Base-by-base conservation (phyloP, 768 basidiomycete genomes). In the Tricholomella constricta region DNA sequence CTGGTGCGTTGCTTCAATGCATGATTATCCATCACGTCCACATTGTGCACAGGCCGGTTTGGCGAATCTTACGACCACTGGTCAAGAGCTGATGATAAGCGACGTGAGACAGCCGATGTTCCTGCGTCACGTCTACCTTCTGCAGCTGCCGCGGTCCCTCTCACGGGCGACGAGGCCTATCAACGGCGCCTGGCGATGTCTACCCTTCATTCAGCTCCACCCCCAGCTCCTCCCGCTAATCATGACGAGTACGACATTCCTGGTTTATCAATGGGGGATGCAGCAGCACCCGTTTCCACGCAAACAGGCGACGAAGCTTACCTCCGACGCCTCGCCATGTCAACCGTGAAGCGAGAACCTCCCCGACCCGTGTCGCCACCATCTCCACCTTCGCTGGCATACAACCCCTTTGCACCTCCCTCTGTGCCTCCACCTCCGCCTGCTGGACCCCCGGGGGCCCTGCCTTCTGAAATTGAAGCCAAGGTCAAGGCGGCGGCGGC, bases 91-190 rank as follows among this genome's bases (percentile, higher is more conserved):
- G 79, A 86, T 34, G 79, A 81, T 32, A 77, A 80, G 14, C 63
- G 45, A 35, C 66, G 53, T 41, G 64, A 64, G 52, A 32, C 17
- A 12, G 46, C 45, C 47, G 62, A 68, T 32, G 68, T 65, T 45
- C 60, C 62, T 2, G 31, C 70, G 17, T 62, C 67, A 4, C 60
- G 15, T 62, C 64, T 41, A 54, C 69, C 78, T 15, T 70, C 78
- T 17, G 69, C 71, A 4, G 63, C 69, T 1, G 67, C 79, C 0
- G 78, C 81, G 25, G 68, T 69, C 29, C 71, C 67, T 32, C 70
- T 86, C 58, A 83, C 83, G 2, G 89, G 89, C n/a, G 90, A 92
- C 43, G 91, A 90, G 62, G 89, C 86, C 1, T 91, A 83, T 62
- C 84, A 85, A 58, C 83, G 86, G 36, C 83, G 89, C 11, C 72